These are phyloP conservation scores for Trametes villosa DNA, from an alignment of 768 basidiomycete genomes.

Conservation along the genomic window DNA sequence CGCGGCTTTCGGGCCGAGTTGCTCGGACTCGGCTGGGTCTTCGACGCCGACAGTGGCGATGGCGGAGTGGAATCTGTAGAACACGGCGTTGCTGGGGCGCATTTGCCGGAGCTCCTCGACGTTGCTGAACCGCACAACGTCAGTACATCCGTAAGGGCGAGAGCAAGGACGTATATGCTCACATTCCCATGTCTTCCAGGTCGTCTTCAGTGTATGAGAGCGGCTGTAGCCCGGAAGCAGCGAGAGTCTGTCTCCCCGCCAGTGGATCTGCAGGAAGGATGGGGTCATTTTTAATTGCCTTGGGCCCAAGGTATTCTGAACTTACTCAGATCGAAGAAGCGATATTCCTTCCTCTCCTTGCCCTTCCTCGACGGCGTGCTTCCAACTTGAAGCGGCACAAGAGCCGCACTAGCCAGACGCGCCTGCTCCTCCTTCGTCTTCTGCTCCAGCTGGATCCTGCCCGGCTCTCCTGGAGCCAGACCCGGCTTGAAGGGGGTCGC, in stretches of 20 bases:
- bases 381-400: neutral
- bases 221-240: slow-evolving; percentile 25
- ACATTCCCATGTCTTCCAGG: slow-evolving; percentile 33
- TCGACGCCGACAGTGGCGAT: neutral
- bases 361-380: slow-evolving; percentile 9
- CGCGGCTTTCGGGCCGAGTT: slow-evolving; percentile 57
- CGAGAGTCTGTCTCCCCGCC: slow-evolving; percentile 23
- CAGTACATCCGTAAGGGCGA: neutral
- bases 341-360: slow-evolving; percentile 26
- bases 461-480: slow-evolving; percentile 35
- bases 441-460: slow-evolving; percentile 23
- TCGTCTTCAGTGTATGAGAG: slow-evolving; percentile 26
- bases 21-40: slow-evolving; percentile 16
- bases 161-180: slow-evolving; percentile 1
- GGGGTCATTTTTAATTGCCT: slow-evolving; percentile 1
- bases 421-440: slow-evolving; percentile 9
- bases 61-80: slow-evolving; percentile 60
- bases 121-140: slow-evolving; percentile 44
- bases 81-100: slow-evolving; percentile 55
- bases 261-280: slow-evolving; percentile 11
- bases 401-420: neutral
- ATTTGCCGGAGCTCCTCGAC: slow-evolving; percentile 56
- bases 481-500: slow-evolving; percentile 38
- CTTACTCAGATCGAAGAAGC: slow-evolving; percentile 28
- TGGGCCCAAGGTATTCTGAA: neutral